Conservation (phyloP, 352 stramenopile species). For the Globisporangium nodosum region DNA sequence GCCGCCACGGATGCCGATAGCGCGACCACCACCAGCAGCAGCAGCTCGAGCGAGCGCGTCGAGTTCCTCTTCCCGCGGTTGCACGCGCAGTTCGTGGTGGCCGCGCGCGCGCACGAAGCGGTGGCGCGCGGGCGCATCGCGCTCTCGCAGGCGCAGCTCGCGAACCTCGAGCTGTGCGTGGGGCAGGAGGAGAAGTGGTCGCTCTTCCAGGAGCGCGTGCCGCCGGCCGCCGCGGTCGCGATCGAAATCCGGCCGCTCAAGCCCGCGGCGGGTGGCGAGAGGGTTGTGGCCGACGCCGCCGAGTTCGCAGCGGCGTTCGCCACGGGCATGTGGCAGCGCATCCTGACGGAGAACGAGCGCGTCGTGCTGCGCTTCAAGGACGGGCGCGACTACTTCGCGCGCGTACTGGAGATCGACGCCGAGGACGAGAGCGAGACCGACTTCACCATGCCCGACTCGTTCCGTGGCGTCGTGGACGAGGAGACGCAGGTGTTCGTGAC, state of each 20-base stretch:
- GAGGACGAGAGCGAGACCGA: constrained; percentile 72
- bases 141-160: constrained; percentile 55
- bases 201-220: constrained; percentile 55
- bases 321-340: constrained; percentile 46
- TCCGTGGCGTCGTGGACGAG: constrained; percentile 59
- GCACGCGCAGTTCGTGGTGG: constrained; percentile 75
- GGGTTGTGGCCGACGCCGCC: constrained; percentile 34
- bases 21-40: background rate
- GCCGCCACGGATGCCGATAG: background rate
- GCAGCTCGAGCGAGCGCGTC: constrained; percentile 5
- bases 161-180: constrained; percentile 80
- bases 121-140: constrained; percentile 51
- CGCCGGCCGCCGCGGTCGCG: constrained; percentile 34
- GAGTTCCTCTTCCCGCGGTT: constrained; percentile 52
- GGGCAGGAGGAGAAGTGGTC: constrained; percentile 66
- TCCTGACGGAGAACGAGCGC: constrained; percentile 78
- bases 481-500: constrained; percentile 55
- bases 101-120: constrained; percentile 30
- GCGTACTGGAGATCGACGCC: constrained; percentile 64
- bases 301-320: constrained; percentile 51
- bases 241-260: constrained; percentile 68
- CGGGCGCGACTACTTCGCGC: constrained; percentile 57
- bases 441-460: constrained; percentile 82
- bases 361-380: constrained; percentile 51
- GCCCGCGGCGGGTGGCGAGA: no score